Evolutionary conservation across 192 early-diverging fungal genomes (phyloP).

Genomic region (Oehlia diaphana): DNA sequence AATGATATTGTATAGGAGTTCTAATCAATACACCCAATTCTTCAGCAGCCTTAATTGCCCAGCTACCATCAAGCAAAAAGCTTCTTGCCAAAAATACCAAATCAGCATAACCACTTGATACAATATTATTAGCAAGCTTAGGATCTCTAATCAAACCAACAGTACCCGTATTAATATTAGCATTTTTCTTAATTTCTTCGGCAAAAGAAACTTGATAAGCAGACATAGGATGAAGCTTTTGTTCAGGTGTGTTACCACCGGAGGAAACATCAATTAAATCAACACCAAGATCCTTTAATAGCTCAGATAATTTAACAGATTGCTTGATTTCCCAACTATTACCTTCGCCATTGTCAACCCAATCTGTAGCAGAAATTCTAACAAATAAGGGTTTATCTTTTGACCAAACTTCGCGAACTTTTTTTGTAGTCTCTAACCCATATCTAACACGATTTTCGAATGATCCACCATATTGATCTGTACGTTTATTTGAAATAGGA

Average conservation of each 20-base stretch:
- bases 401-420: constrained; percentile 73
- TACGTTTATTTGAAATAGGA: constrained; percentile 79
- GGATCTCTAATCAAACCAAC: constrained; percentile 73
- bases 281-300: constrained; percentile 65
- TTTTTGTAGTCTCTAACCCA: constrained; percentile 65
- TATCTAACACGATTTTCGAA: constrained; percentile 87
- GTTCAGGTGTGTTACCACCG: constrained; percentile 65
- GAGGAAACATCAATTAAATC: constrained; percentile 87
- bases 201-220: constrained; percentile 76
- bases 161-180: constrained; percentile 57
- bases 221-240: constrained; percentile 47
- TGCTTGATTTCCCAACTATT: constrained; percentile 74
- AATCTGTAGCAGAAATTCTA: constrained; percentile 80
- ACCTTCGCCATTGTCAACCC: constrained; percentile 48
- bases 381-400: constrained; percentile 80
- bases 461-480: constrained; percentile 89
- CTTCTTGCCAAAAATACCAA: constrained; percentile 69
- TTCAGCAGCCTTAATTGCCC: constrained; percentile 62
- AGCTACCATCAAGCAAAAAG: constrained; percentile 71
- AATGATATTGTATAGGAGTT: constrained; percentile 66
- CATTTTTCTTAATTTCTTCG: constrained; percentile 56
- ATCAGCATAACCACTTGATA: constrained; percentile 68
- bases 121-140: constrained; percentile 67
- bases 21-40: constrained; percentile 66
- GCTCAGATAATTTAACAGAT: constrained; percentile 58